These are phyloP conservation scores for Myochromella boudieri DNA, from an alignment of 768 basidiomycete species.

Conservation along the genomic window DNA sequence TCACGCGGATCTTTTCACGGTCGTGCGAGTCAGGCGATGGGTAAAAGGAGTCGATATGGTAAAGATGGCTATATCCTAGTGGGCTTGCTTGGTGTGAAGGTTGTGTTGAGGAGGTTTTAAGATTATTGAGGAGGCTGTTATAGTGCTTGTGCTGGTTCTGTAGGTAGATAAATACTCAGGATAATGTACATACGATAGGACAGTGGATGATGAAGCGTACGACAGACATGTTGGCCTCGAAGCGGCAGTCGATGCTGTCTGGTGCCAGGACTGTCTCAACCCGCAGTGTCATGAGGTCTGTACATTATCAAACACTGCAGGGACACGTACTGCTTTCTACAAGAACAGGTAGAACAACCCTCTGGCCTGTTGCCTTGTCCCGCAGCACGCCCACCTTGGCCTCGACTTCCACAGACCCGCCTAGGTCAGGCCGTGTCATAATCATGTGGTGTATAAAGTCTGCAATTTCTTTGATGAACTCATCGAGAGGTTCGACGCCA, in stretches of 20 bases:
- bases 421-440: slow-evolving; percentile 49
- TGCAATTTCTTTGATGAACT: slow-evolving; percentile 89
- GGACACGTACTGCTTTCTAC: slow-evolving; percentile 83
- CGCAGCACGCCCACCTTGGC: slow-evolving; percentile 83
- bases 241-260: slow-evolving; percentile 62
- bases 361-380: slow-evolving; percentile 52
- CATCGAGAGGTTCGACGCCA: slow-evolving; percentile 88
- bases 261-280: slow-evolving; percentile 71
- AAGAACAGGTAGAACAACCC: slow-evolving; percentile 69
- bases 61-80: slow-evolving; percentile 74
- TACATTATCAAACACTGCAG: too few species aligned
- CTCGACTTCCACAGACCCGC: slow-evolving; percentile 78
- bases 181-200: slow-evolving; percentile 15
- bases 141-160: slow-evolving; percentile 89
- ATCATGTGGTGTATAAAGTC: slow-evolving; percentile 84
- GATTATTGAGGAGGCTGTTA: slow-evolving; percentile 84
- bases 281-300: too few species aligned
- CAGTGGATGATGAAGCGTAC: slow-evolving; percentile 44
- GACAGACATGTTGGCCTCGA: slow-evolving; percentile 91
- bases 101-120: slow-evolving; percentile 56
- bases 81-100: slow-evolving; percentile 54
- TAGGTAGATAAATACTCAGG: slow-evolving; percentile 7
- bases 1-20: slow-evolving; percentile 75
- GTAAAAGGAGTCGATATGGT: slow-evolving; percentile 82
- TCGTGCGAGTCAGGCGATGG: slow-evolving; percentile 33